A percentile compares a stretch with the other conserved stretches of the same genome.
Evolutionary conservation across 108 stramenopile species (phyloP).

Genomic region (Nannochloropsis gaditana): DNA sequence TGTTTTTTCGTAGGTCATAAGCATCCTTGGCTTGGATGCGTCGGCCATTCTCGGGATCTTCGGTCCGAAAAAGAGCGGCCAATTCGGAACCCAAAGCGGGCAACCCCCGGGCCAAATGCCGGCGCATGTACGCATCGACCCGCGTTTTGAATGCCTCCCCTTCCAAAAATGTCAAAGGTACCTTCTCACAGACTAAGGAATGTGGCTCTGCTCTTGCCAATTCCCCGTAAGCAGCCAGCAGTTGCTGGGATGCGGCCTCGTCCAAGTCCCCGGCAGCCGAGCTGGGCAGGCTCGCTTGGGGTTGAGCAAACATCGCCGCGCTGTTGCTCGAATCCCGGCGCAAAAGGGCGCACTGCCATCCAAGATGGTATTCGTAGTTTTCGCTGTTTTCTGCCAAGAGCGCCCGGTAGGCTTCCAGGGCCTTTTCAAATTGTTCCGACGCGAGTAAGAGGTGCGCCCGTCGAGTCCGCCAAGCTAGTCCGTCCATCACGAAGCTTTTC

Average conservation of each 20-base stretch:
- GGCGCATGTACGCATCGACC: conserved; percentile 63
- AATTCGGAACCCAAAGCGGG: conserved; percentile 79
- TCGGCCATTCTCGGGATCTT: conserved; percentile 10
- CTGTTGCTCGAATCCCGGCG: conserved; percentile 21
- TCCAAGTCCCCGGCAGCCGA: conserved; percentile 21
- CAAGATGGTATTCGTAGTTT: conserved; percentile 77
- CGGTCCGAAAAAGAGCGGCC: conserved; percentile 60
- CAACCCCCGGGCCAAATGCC: conserved; percentile 68
- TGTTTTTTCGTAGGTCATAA: not conserved
- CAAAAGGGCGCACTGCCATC: conserved; percentile 80
- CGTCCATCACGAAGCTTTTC: conserved; percentile 46
- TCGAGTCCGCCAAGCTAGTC: conserved; percentile 60
- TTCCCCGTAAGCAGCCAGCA: conserved; percentile 62
- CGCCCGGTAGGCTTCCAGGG: conserved; percentile 57
- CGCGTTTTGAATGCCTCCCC: conserved; percentile 60
- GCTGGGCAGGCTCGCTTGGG: conserved; percentile 21
- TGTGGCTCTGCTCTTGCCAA: conserved; percentile 32
- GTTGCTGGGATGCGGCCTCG: conserved; percentile 52
- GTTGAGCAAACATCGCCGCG: not conserved
- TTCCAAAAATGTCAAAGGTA: conserved; percentile 49
- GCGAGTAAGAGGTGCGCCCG: conserved; percentile 66
- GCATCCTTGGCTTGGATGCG: not conserved
- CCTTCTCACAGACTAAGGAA: conserved; percentile 26
- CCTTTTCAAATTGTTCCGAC: conserved; percentile 64
- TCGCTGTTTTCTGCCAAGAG: conserved; percentile 69